These are phyloP conservation scores for Lactifluus volemus DNA, from an alignment of 768 basidiomycete genomes.

Conservation along the genomic window DNA sequence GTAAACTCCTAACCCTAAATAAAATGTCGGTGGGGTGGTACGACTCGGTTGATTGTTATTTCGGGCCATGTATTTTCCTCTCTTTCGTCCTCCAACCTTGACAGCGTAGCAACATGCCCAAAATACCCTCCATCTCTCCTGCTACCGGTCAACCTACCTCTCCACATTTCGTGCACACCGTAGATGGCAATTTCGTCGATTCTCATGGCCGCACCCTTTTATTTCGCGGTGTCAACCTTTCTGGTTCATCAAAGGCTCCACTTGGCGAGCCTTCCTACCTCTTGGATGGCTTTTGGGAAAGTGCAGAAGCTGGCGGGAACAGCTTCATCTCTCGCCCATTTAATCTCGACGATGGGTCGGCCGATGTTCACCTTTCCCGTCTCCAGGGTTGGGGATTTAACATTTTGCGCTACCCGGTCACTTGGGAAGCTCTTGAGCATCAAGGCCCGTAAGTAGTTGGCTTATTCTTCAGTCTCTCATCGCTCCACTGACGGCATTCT, in stretches of 20 bases:
- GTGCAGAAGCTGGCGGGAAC: conserved; percentile 57
- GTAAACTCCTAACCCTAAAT: conserved; percentile 11
- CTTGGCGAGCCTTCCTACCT: conserved; percentile 56
- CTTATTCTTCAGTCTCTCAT: neutral
- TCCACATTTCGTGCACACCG: conserved; percentile 54
- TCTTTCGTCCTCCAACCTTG: neutral
- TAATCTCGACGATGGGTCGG: conserved; percentile 75
- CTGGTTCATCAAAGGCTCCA: conserved; percentile 83
- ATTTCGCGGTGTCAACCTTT: conserved; percentile 91
- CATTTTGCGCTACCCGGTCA: conserved; percentile 70
- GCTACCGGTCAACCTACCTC: conserved; percentile 43
- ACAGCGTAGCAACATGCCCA: conserved; percentile 36
- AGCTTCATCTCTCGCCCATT: conserved; percentile 74
- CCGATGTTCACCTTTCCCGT: conserved; percentile 79
- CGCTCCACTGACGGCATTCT: neutral
- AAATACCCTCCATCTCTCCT: conserved; percentile 48
- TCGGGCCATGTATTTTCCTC: neutral
- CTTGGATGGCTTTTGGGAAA: conserved; percentile 75
- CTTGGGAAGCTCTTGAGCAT: conserved; percentile 94
- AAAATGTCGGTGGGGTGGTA: neutral
- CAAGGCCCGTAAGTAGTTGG: conserved; percentile 76
- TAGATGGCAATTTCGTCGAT: conserved; percentile 65
- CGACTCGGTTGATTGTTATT: conserved; percentile 7
- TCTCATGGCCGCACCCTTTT: conserved; percentile 65
- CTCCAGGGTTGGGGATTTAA: conserved; percentile 93